These are phyloP conservation scores for Globisporangium sylvaticum DNA, from an alignment of 352 stramenopile species.

Conservation along the genomic window DNA sequence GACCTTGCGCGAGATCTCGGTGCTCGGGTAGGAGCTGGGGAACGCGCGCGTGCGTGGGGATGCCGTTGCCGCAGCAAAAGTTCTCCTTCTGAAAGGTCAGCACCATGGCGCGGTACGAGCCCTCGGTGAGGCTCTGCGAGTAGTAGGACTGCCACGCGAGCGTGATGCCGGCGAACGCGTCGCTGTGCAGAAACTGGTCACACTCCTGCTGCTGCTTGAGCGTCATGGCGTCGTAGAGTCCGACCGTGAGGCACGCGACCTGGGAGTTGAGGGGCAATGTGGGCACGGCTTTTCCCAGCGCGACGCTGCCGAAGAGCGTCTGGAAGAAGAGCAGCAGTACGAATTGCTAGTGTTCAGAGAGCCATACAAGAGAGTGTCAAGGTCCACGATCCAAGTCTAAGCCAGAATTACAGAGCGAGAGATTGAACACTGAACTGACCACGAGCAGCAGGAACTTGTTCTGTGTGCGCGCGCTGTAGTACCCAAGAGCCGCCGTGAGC, in stretches of 20 bases:
- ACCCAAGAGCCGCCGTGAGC: slow-evolving; percentile 39
- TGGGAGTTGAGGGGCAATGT: slow-evolving; percentile 35
- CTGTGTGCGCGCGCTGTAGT: slow-evolving; percentile 48
- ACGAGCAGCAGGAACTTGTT: slow-evolving; percentile 78
- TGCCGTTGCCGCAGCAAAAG: slow-evolving; percentile 68
- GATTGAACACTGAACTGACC: slow-evolving; percentile 14
- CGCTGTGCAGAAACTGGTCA: slow-evolving; percentile 47
- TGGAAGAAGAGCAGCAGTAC: slow-evolving; percentile 60
- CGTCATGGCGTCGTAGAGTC: slow-evolving; percentile 40
- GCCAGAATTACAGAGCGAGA: neutral
- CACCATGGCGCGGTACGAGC: slow-evolving; percentile 49
- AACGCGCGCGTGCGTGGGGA: slow-evolving; percentile 46
- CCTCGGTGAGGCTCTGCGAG: slow-evolving; percentile 33
- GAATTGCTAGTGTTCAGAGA: slow-evolving; percentile 24
- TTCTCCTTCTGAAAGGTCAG: slow-evolving; percentile 56
- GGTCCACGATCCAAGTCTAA: neutral
- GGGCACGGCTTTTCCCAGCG: slow-evolving; percentile 30
- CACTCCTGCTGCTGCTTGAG: slow-evolving; percentile 32
- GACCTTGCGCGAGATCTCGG: slow-evolving; percentile 22
- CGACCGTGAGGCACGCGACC: slow-evolving; percentile 55
- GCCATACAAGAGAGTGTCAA: neutral
- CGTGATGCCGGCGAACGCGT: slow-evolving; percentile 55
- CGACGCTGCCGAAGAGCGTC: slow-evolving; percentile 54
- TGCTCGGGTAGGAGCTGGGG: slow-evolving; percentile 35
- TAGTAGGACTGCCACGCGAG: slow-evolving; percentile 81